A percentile compares a stretch with the other conserved stretches of the same genome.
phyloP scores from a whole-genome alignment of 2,329 filamentous ascomycete genomes.

The Hypoxylon sp. region DNA sequence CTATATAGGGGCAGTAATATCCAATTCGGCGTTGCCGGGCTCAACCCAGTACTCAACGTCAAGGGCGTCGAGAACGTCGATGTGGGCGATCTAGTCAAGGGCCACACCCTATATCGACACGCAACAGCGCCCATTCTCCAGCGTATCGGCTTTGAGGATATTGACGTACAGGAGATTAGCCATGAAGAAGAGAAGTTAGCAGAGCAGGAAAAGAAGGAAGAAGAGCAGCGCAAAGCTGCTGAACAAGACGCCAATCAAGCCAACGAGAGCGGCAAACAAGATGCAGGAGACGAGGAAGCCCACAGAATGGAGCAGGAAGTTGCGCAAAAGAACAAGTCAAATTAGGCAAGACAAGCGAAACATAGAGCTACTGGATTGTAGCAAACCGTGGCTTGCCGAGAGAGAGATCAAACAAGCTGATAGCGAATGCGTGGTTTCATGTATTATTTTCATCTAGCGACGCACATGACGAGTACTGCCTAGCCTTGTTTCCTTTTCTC shows the following conservation, averaged over 20 bases:
- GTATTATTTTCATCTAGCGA: no score
- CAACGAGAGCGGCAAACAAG: slow-evolving; percentile 1
- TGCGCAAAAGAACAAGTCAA: slow-evolving; percentile 18
- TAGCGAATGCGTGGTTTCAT: no score
- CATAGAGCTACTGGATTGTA: no score
- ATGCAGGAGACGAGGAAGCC: slow-evolving; percentile 29
- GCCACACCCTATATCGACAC: slow-evolving; percentile 75
- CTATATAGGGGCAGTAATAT: slow-evolving; percentile 85
- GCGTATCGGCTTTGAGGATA: slow-evolving; percentile 73
- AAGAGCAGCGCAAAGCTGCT: slow-evolving; percentile 37
- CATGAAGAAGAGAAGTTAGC: slow-evolving; percentile 33
- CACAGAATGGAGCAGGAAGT: slow-evolving; percentile 28
- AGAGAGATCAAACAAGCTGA: no score
- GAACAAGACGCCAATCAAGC: slow-evolving; percentile 4
- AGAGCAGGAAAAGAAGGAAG: slow-evolving; percentile 40
- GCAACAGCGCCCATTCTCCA: slow-evolving; percentile 72
- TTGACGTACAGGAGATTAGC: slow-evolving; percentile 56
- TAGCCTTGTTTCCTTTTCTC: no score
- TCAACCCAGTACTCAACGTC: slow-evolving; percentile 76
- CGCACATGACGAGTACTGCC: no score
- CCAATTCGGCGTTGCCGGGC: slow-evolving; percentile 83
- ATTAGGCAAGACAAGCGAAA: not conserved
- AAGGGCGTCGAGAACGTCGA: slow-evolving; percentile 73
- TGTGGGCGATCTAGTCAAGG: slow-evolving; percentile 70
- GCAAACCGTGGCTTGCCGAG: no score